These are phyloP conservation scores for Apostasia ramifera DNA, from an alignment of 106 monocot species.

Conservation along the genomic window DNA sequence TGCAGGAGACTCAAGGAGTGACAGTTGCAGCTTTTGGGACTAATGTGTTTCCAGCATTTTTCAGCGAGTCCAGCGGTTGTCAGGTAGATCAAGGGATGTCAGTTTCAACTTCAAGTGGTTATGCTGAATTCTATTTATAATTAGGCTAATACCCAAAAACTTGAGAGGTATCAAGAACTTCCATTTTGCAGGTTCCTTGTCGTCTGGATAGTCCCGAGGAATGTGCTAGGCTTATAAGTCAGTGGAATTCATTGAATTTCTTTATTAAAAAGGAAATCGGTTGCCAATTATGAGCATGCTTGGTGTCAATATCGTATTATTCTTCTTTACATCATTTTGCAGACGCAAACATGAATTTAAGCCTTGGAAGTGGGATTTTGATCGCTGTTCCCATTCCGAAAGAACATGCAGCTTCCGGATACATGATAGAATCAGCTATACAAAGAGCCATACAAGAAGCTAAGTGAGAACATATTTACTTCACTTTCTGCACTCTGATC, in stretches of 20 bases:
- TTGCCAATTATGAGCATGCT: too few relatives aligned
- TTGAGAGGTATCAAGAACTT: neutral
- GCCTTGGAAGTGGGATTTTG: slow-evolving; percentile 68
- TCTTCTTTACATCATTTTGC: slow-evolving; percentile 15
- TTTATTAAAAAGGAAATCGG: too few relatives aligned
- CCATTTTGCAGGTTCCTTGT: slow-evolving; percentile 57
- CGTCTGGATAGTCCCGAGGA: slow-evolving; percentile 76
- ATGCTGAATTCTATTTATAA: neutral
- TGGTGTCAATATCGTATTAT: neutral
- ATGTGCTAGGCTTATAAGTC: slow-evolving; percentile 84
- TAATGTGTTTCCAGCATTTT: slow-evolving; percentile 91
- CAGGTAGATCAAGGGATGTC: slow-evolving; percentile 45
- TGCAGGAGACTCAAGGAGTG: slow-evolving; percentile 96
- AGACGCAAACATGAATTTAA: slow-evolving; percentile 68
- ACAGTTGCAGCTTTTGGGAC: slow-evolving; percentile 76
- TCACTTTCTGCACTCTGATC: neutral
- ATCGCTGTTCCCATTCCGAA: slow-evolving; percentile 94
- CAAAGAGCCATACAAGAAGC: slow-evolving; percentile 88
- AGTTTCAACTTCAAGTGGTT: neutral
- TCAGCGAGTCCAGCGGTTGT: slow-evolving; percentile 88
- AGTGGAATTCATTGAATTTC: slow-evolving; percentile 12
- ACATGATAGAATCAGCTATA: slow-evolving; percentile 82
- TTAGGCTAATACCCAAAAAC: neutral
- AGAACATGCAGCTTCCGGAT: slow-evolving; percentile 75
- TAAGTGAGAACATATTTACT: slow-evolving; percentile 25